Evolutionary conservation across 768 basidiomycete species (phyloP).

Genomic region (Lentinus tigrinus): DNA sequence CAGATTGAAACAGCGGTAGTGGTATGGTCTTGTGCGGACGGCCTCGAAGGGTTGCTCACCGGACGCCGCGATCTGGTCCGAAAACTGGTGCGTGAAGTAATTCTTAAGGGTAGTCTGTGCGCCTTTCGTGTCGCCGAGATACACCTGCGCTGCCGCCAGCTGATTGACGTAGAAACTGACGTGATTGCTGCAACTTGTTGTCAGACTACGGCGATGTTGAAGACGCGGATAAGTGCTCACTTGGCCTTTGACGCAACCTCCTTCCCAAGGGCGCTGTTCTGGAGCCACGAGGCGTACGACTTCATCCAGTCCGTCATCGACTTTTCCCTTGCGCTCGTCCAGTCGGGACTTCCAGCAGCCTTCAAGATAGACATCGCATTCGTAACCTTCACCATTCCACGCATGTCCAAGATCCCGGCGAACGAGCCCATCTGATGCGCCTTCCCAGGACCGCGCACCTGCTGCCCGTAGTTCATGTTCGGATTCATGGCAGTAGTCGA

Average conservation of each 20-base stretch:
- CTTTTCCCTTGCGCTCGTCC: conserved; percentile 39
- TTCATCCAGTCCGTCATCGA: conserved; percentile 44
- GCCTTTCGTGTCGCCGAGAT: conserved; percentile 39
- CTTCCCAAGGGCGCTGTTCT: conserved; percentile 42
- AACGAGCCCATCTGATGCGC: conserved; percentile 44
- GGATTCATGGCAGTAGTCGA: conserved; percentile 48
- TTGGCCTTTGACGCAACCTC: conserved; percentile 44
- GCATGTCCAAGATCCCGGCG: conserved; percentile 54
- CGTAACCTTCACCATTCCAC: conserved; percentile 48
- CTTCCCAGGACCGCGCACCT: conserved; percentile 50
- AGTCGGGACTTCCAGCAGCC: conserved; percentile 35
- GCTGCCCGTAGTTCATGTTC: conserved; percentile 54
- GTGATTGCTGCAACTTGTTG: conserved; percentile 46
- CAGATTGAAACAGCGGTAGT: conserved; percentile 59
- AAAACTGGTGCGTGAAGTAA: conserved; percentile 43
- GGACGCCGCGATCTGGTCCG: conserved; percentile 46
- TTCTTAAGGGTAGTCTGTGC: conserved; percentile 37
- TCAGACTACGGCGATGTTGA: background rate
- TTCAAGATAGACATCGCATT: conserved; percentile 47
- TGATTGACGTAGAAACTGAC: conserved; percentile 48
- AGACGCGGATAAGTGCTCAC: conserved; percentile 31
- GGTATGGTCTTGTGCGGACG: conserved; percentile 51
- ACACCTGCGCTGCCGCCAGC: conserved; percentile 40
- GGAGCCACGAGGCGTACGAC: conserved; percentile 45
- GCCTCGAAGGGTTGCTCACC: conserved; percentile 63